phyloP scores from a whole-genome alignment of 208 protist species.

The Acanthamoeba lenticulata region DNA sequence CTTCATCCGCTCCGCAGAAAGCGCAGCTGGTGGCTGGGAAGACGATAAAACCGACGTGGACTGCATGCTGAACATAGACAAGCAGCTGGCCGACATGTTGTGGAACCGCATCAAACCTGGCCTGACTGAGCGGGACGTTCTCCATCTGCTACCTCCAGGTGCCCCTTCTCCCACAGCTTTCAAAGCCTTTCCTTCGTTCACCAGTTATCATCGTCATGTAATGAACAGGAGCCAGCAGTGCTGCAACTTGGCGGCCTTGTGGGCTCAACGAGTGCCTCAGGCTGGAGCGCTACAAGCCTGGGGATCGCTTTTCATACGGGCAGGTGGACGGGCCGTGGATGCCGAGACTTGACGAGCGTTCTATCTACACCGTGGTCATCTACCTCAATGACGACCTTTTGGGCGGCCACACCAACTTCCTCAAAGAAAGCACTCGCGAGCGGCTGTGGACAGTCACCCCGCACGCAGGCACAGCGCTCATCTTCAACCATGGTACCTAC shows the following conservation, averaged over 20 bases:
- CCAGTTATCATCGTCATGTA: neutral
- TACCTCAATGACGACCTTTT: neutral
- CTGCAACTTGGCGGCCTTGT: neutral
- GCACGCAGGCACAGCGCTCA: neutral
- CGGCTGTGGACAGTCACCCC: neutral
- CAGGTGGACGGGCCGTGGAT: neutral
- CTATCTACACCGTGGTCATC: neutral
- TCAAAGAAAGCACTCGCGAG: neutral
- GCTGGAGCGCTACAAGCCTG: neutral
- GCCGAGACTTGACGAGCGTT: neutral
- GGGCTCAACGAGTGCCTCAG: neutral
- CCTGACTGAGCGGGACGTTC: neutral
- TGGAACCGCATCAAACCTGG: neutral
- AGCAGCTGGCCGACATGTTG: neutral
- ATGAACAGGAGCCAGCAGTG: neutral
- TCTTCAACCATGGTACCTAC: conserved; percentile 36
- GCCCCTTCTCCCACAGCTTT: neutral
- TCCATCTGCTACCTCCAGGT: neutral
- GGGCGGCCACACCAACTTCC: neutral
- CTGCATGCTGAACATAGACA: neutral
- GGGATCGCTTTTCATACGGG: neutral
- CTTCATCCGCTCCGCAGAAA: neutral
- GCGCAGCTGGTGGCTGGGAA: neutral
- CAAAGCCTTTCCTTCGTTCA: neutral
- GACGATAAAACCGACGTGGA: neutral